Evolutionary conservation across 768 basidiomycete species (phyloP), one percentile per base, ranked within the genome.

Genomic region (Rhizopogon vinicolor): DNA sequence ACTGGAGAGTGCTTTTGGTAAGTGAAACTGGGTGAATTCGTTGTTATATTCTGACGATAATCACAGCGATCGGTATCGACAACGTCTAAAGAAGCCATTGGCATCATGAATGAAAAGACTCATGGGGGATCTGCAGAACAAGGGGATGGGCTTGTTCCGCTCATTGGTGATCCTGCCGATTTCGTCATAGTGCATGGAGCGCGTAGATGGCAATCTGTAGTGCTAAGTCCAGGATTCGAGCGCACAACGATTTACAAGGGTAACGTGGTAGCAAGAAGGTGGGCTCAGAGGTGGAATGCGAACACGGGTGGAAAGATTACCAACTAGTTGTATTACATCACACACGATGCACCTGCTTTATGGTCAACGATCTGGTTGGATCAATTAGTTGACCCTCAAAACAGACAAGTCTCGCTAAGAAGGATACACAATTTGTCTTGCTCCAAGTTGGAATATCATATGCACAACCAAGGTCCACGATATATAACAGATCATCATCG

Each of bases 111-210:
- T 19, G 51, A 59, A 31, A 58, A 65, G 37, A 60, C 65, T 48
- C 50, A 45, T 53, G 65, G 67, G 52, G 16, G 53, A 42, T 16
- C 28, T 2, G 37, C 41, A 53, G 42, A 14, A 43, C 31, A 28
- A 40, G 42, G 25, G 3, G 44, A 59, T 39, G 37, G 46, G n/a
- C 70, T 84, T 4, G 62, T 70, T 42, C 73, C 77, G n/a, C 57
- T 55, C 41, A 41, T 65, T 42, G 78, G 76, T 19, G 75, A 77
- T 60, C 70, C 67, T 19, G 82, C 84, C 7, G 80, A 86, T 66
- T 83, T 86, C 51, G 78, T 86, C 28, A 69, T 86, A 52, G 69
- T 86, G 52, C 83, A 83, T 60, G 78, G 75, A 40, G 74, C 74
- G 52, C 61, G 64, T 33, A 65, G 70, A 22, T 63, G 81, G 51